phyloP scores from a whole-genome alignment of 306 rosid genomes.

The Trichosanthes truncata region DNA sequence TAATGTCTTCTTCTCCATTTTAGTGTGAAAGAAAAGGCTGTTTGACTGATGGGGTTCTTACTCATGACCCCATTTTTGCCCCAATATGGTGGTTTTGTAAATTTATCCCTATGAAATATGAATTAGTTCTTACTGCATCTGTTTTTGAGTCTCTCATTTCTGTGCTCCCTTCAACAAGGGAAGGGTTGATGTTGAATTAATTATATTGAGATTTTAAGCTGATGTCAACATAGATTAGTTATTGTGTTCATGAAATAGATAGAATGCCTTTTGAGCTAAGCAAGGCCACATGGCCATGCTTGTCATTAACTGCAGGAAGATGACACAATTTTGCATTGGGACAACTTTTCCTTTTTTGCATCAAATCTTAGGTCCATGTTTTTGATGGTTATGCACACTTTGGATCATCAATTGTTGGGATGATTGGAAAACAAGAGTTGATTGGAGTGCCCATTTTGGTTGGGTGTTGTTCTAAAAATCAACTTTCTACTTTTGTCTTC shows the following conservation, averaged over 20 bases:
- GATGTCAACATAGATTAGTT: neutral
- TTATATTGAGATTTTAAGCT: neutral
- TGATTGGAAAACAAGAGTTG: neutral
- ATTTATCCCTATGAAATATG: conserved; percentile 1
- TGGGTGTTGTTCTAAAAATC: neutral
- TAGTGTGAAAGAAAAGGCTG: conserved; percentile 1
- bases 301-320: neutral
- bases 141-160: neutral
- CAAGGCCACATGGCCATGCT: neutral
- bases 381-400: neutral
- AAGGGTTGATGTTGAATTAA: neutral
- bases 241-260: neutral
- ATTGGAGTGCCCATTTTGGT: neutral
- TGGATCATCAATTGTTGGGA: neutral
- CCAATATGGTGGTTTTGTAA: neutral
- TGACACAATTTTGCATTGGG: neutral
- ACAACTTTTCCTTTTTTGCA: neutral
- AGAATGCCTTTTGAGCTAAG: neutral
- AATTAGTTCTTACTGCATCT: neutral
- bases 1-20: conserved; percentile 5
- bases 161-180: neutral
- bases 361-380: neutral
- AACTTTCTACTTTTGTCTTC: neutral
- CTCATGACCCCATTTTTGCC: neutral
- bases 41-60: neutral